These are phyloP conservation scores for Chaetothyriales sp. DNA, from an alignment of 2,329 filamentous ascomycete species.

Conservation along the genomic window DNA sequence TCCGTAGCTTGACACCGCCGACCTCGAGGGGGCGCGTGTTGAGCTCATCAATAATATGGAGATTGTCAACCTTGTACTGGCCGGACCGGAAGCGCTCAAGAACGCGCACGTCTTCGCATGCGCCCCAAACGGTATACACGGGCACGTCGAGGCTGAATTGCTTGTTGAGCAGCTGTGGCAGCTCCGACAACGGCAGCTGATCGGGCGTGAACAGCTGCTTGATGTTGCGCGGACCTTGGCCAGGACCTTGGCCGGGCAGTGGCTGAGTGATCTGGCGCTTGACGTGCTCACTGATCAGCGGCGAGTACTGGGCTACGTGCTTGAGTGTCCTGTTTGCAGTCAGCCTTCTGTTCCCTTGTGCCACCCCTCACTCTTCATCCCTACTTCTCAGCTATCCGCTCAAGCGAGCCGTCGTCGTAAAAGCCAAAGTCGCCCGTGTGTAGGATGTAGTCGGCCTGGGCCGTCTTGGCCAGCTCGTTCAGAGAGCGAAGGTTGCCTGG, in stretches of 20 bases:
- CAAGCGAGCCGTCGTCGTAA: conserved; percentile 89
- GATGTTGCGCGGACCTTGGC: conserved; percentile 40
- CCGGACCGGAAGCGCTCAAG: conserved; percentile 93
- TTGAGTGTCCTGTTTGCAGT: conserved; percentile 60
- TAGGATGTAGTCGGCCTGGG: conserved; percentile 91
- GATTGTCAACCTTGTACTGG: conserved; percentile 93
- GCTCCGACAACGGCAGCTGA: conserved; percentile 81
- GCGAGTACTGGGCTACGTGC: conserved; percentile 97
- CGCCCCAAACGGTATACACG: conserved; percentile 97
- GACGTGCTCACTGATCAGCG: conserved; percentile 65
- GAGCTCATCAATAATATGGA: conserved; percentile 97
- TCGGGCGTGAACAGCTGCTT: conserved; percentile 70
- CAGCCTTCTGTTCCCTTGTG: background rate
- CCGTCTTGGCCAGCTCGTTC: conserved; percentile 90
- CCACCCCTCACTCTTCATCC: conserved; percentile 17
- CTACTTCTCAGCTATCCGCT: conserved; percentile 96
- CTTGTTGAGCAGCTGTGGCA: conserved; percentile 74
- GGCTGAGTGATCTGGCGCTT: conserved; percentile 52
- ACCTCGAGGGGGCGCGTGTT: conserved; percentile 90
- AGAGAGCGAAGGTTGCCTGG: conserved; percentile 85
- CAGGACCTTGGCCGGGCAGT: conserved; percentile 43
- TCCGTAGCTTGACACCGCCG: conserved; percentile 85
- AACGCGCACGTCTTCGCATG: conserved; percentile 94
- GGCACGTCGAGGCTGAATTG: conserved; percentile 85
- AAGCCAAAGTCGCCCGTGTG: conserved; percentile 99